phyloP scores from a whole-genome alignment of 2,329 filamentous ascomycete species.

The Ceratocystis destructans region DNA sequence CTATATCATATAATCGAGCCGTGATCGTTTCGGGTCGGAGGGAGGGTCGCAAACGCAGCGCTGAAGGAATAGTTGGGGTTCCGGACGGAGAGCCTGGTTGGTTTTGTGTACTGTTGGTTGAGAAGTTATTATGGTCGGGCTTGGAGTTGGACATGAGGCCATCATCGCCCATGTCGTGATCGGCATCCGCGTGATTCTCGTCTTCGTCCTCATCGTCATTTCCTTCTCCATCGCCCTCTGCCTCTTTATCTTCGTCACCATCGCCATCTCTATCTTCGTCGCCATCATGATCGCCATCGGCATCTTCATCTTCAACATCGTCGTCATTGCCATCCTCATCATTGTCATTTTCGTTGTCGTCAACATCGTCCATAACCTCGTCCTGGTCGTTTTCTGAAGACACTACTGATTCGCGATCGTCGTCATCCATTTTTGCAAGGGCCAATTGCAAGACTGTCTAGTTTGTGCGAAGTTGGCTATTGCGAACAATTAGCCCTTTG shows the following conservation, averaged over 20 bases:
- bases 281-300: conserved; percentile 23
- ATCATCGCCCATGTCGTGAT: conserved; percentile 13
- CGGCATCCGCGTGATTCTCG: conserved; percentile 19
- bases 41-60: conserved; percentile 35
- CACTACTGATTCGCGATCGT: conserved; percentile 20
- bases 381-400: conserved; percentile 35
- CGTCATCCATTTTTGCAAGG: conserved; percentile 13
- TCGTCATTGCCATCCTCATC: conserved; percentile 33
- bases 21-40: conserved; percentile 67
- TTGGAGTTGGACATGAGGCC: background rate
- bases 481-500: background rate
- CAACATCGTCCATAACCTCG: conserved; percentile 42
- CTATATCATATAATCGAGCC: conserved; percentile 79
- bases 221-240: conserved; percentile 25
- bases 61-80: conserved; percentile 17
- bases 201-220: conserved; percentile 21
- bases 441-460: background rate
- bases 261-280: conserved; percentile 27
- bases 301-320: conserved; percentile 34
- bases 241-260: conserved; percentile 28
- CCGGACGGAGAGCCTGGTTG: background rate
- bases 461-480: background rate
- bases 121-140: background rate
- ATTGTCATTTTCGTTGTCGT: conserved; percentile 29
- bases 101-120: background rate